A percentile compares a stretch with the other conserved stretches of the same genome.
Evolutionary conservation across 2,329 filamentous ascomycete genomes (phyloP).

Genomic region (Monilinia fructicola): DNA sequence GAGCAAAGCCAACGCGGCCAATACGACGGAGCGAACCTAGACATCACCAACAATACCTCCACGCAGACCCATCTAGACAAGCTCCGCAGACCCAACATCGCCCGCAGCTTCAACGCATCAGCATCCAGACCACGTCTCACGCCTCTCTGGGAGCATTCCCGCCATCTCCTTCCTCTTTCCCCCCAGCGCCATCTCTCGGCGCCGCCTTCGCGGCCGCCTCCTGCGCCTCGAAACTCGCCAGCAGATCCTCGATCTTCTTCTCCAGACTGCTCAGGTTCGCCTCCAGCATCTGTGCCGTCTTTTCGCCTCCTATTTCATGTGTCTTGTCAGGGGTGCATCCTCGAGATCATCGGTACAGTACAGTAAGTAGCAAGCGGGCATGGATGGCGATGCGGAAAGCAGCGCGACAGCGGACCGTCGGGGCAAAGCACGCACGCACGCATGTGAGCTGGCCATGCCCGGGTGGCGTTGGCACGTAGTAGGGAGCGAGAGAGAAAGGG

Average conservation of each 20-base stretch:
- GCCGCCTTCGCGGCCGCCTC: slow-evolving; percentile 22
- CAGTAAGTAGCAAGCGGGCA: not conserved
- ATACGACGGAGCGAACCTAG: no score
- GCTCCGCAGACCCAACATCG: no score
- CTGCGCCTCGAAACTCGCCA: slow-evolving; percentile 49
- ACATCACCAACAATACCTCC: no score
- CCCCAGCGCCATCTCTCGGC: not conserved
- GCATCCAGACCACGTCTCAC: slow-evolving; percentile 4
- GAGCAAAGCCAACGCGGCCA: no score
- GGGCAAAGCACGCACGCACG: no score
- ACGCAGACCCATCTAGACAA: no score
- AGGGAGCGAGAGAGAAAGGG: not conserved
- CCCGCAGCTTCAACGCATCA: no score
- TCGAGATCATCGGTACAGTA: not conserved
- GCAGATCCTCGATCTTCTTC: slow-evolving; percentile 54
- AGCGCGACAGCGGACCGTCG: not conserved
- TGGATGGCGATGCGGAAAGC: not conserved
- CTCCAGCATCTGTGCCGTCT: slow-evolving; percentile 54
- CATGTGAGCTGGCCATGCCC: not conserved
- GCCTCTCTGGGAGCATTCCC: not conserved
- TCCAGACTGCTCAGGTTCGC: slow-evolving; percentile 53
- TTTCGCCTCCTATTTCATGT: slow-evolving; percentile 46
- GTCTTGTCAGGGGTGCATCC: no score
- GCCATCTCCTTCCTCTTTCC: not conserved
- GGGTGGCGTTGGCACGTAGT: not conserved